phyloP scores from a whole-genome alignment of 495 filamentous ascomycete genomes.

The Aspergillus saccharolyticus region DNA sequence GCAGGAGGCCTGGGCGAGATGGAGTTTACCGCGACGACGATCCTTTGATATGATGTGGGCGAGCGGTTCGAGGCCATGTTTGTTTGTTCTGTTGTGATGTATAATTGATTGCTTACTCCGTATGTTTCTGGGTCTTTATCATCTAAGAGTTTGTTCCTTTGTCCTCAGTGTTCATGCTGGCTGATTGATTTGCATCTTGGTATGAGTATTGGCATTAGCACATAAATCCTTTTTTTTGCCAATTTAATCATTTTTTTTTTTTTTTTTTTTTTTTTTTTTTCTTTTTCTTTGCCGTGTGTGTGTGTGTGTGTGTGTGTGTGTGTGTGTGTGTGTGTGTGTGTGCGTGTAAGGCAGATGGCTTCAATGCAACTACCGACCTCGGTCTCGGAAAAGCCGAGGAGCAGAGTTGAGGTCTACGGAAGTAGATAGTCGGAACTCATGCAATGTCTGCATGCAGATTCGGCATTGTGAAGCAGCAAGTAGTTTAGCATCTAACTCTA shows the following conservation, averaged over 20 bases:
- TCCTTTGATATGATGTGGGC: constrained; percentile 20
- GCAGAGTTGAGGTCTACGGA: neutral
- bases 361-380: neutral
- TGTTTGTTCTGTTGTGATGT: neutral
- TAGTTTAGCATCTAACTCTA: too few relatives aligned
- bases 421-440: too few relatives aligned
- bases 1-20: constrained; percentile 21
- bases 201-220: neutral
- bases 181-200: neutral
- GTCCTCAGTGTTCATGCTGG: neutral
- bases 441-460: neutral
- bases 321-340: too few relatives aligned
- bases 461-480: neutral
- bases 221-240: neutral
- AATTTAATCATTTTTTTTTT: neutral
- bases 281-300: neutral
- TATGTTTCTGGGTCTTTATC: neutral
- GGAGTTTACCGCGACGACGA: constrained; percentile 31
- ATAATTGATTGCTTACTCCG: neutral
- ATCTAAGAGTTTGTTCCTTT: neutral
- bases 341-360: neutral
- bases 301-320: too few relatives aligned
- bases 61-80: neutral
- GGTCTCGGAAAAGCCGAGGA: neutral
- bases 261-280: neutral